Percentiles rank a stretch among this genome's conserved stretches.
Conservation (phyloP, 441 rosid genomes). For the Kokia cookei region DNA sequence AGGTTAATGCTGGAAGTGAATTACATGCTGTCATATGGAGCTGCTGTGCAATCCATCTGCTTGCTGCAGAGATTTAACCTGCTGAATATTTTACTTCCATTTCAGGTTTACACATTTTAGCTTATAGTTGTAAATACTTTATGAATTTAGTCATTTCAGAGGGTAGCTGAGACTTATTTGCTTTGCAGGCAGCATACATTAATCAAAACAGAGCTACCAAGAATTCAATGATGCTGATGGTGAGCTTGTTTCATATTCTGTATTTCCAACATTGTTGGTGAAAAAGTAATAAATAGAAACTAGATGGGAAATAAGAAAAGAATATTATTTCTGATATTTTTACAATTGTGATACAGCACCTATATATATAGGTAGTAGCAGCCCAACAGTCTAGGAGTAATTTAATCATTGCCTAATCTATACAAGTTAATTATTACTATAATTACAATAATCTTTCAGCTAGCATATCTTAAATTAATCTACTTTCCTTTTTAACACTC, state of each 20-base stretch:
- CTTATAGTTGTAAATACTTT: conserved; percentile 8
- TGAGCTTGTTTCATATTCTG: conserved; percentile 23
- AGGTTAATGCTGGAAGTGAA: conserved; percentile 85
- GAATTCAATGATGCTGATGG: conserved; percentile 69
- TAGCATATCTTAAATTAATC: too few relatives aligned
- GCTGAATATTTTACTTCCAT: conserved; percentile 69
- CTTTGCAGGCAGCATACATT: conserved; percentile 75
- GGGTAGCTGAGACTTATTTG: conserved; percentile 20
- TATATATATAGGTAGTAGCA: too few relatives aligned
- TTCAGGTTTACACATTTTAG: conserved; percentile 51
- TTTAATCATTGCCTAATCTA: too few relatives aligned
- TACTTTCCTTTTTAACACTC: too few relatives aligned
- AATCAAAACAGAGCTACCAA: conserved; percentile 32
- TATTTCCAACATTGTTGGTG: conserved; percentile 1
- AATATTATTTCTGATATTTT: too few relatives aligned
- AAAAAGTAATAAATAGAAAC: neutral
- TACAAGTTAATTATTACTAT: too few relatives aligned
- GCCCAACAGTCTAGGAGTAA: too few relatives aligned
- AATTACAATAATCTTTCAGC: too few relatives aligned
- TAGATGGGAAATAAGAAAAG: too few relatives aligned
- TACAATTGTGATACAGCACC: too few relatives aligned
- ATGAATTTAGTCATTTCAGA: neutral
- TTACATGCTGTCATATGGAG: conserved; percentile 94
- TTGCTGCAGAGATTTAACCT: conserved; percentile 80
- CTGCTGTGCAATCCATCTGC: conserved; percentile 69